Evolutionary conservation across 352 stramenopile genomes (phyloP), one percentile per base, ranked within the genome.

Genomic region (Phytophthora sp.): DNA sequence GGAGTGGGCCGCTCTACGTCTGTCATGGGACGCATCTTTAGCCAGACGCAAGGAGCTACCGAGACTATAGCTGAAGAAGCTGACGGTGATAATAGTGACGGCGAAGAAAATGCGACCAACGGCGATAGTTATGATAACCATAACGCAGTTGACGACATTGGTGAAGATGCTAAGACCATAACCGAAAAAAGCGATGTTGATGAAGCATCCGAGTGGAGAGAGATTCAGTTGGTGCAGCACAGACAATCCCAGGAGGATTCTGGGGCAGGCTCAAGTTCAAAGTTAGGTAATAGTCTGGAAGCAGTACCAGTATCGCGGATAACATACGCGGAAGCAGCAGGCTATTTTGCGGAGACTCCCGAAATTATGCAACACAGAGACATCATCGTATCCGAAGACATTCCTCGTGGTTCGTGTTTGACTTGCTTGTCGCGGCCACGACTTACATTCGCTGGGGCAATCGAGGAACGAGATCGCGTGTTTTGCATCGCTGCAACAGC

Each of bases 401-500:
- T 84, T 17, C 52, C 69, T n/a, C 42, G 62, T 2, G 39, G 53
- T 5, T 87, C 83, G 1, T 92, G 85, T 42, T 81, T 92, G 17
- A 61, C 66, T 4, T 94, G 84, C 46, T 78, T 92, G 20, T 78
- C 74, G 9, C 74, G 76, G 1, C 82, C 80, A 21, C 69, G 70
- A 4, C 59, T 95, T 9, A 59, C 66, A 6, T 95, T 91, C 44
- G 2, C 70, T 41, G 72, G 69, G 5, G 77, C 83, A 7, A 63
- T 77, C 9, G 75, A 90, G 9, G 70, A 94, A 57, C 77, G 84
- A 8, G 85, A 95, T 49, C 78, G 84, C 6, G 73, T 95, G 2
- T 94, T 91, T 55, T 93, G 82, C 38, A 74, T 87, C n/a, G 80
- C 81, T 21, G 76, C 76, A 1, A 89, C 79, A 3, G 31, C 52